These are phyloP conservation scores for Colletotrichum sp. DNA, from an alignment of 2,329 filamentous ascomycete species.

Conservation along the genomic window DNA sequence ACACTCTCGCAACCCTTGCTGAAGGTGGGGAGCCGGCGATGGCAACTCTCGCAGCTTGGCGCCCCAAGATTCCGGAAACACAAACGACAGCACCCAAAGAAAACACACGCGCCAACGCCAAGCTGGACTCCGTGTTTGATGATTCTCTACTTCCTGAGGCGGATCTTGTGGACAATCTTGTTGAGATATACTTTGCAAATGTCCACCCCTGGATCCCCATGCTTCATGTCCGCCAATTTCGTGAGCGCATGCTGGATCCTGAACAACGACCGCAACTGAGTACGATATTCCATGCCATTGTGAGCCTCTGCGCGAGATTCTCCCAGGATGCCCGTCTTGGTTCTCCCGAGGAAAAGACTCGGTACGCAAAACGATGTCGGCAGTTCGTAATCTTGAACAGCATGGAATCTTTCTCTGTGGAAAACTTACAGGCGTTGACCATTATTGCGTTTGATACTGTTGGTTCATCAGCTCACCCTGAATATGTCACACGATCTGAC, in stretches of 20 bases:
- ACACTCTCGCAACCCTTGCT: conserved; percentile 19
- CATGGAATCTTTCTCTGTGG: conserved; percentile 38
- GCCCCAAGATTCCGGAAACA: background rate
- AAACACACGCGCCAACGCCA: background rate
- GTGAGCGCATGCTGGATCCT: conserved; percentile 23
- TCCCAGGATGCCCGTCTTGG: conserved; percentile 30
- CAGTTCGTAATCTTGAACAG: conserved; percentile 34
- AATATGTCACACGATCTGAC: background rate
- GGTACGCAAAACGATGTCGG: conserved; percentile 28
- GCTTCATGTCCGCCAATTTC: conserved; percentile 33
- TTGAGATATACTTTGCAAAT: conserved; percentile 38
- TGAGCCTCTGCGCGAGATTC: conserved; percentile 29
- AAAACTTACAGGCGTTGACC: conserved; percentile 36
- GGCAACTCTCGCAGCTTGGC: background rate
- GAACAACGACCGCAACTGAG: conserved; percentile 23
- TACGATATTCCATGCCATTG: conserved; percentile 41
- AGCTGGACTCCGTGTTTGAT: background rate
- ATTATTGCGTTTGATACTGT: conserved; percentile 40
- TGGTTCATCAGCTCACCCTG: background rate
- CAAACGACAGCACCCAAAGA: background rate
- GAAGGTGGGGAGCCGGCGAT: conserved; percentile 4
- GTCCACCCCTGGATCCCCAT: conserved; percentile 46
- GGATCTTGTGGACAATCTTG: conserved; percentile 35
- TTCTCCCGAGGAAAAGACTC: conserved; percentile 12
- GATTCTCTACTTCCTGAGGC: conserved; percentile 25